Evolutionary conservation across 305 asterid species (phyloP).

Genomic region (Nicotiana rustica): DNA sequence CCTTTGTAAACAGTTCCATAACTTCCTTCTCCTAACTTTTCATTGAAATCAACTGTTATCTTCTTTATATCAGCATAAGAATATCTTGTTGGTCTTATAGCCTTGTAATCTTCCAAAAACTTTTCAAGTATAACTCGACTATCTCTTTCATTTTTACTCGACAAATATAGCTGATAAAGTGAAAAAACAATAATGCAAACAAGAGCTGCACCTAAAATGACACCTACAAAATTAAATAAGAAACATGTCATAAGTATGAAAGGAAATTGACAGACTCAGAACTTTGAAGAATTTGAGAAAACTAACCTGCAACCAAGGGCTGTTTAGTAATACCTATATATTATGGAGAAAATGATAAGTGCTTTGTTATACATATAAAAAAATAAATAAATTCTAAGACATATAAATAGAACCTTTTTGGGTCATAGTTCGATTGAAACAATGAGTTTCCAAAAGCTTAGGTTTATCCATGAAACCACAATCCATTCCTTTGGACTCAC

Average conservation of each 20-base stretch:
- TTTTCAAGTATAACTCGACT: conserved; percentile 45
- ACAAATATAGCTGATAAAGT: conserved; percentile 25
- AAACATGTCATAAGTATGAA: neutral
- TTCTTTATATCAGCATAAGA: conserved; percentile 48
- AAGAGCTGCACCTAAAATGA: conserved; percentile 10
- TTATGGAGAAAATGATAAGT: neutral
- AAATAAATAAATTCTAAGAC: neutral
- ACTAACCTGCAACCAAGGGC: conserved; percentile 16
- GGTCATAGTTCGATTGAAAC: conserved; percentile 1
- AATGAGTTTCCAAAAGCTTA: conserved; percentile 11
- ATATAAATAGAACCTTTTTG: neutral
- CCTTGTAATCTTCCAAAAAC: conserved; percentile 50
- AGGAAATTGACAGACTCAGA: neutral
- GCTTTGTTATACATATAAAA: neutral
- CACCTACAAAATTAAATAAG: neutral
- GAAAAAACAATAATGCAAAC: neutral
- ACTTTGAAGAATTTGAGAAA: neutral
- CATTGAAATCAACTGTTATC: conserved; percentile 43
- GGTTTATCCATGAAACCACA: conserved; percentile 13
- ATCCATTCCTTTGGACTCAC: conserved; percentile 21
- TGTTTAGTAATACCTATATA: neutral
- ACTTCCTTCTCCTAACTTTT: conserved; percentile 34
- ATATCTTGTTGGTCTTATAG: conserved; percentile 52
- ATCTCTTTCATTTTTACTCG: conserved; percentile 32
- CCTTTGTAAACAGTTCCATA: conserved; percentile 55